These are phyloP conservation scores for Fusarium pilosicola DNA, from an alignment of 2,329 filamentous ascomycete genomes.

Conservation along the genomic window DNA sequence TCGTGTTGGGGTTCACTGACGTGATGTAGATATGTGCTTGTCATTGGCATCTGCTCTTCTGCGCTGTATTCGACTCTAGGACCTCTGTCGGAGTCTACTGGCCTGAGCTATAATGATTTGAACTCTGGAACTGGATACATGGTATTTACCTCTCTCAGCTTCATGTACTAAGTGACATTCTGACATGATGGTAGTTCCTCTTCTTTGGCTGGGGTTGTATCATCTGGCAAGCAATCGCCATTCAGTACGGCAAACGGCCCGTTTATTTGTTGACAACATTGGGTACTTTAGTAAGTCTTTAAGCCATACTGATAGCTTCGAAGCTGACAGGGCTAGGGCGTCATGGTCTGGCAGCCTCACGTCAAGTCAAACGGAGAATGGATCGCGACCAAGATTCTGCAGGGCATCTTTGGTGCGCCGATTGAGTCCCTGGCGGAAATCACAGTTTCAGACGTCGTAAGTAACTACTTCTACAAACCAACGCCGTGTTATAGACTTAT, in stretches of 20 bases:
- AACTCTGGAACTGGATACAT: background rate
- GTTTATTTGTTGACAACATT: background rate
- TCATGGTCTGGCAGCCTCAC: background rate
- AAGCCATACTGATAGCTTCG: rapidly evolving
- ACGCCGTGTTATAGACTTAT: rapidly evolving
- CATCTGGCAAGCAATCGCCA: background rate
- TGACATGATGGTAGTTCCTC: background rate
- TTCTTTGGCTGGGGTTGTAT: background rate
- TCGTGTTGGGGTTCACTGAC: background rate
- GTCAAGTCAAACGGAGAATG: background rate
- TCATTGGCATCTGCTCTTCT: background rate
- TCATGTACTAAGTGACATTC: rapidly evolving
- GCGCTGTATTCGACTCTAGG: background rate
- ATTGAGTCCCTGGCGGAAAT: background rate
- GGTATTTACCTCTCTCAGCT: rapidly evolving
- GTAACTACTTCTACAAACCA: rapidly evolving
- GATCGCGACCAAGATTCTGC: background rate
- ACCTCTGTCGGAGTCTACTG: background rate
- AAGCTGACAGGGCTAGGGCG: background rate
- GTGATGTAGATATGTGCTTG: background rate
- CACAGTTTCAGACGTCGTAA: background rate
- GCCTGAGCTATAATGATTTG: background rate
- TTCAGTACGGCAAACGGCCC: background rate
- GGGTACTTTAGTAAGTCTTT: background rate
- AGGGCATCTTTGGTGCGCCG: background rate